phyloP scores from a whole-genome alignment of 75 land plant genomes.

The Gnetum montanum region DNA sequence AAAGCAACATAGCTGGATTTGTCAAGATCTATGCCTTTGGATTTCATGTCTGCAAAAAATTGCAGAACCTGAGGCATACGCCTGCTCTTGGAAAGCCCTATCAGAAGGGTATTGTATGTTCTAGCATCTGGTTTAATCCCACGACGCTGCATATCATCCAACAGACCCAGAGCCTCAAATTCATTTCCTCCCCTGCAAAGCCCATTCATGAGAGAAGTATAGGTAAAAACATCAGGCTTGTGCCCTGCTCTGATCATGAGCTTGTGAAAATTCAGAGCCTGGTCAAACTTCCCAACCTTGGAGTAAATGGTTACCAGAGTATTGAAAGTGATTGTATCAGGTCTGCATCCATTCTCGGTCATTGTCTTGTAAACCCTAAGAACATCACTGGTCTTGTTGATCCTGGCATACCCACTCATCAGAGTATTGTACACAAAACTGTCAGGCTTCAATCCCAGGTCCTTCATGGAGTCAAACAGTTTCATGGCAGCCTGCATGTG shows the following conservation, averaged over 20 bases:
- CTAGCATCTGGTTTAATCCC: slow-evolving; percentile 62
- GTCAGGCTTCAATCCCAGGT: slow-evolving; percentile 56
- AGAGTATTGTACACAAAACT: slow-evolving; percentile 52
- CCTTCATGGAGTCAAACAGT: slow-evolving; percentile 17
- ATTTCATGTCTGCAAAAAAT: slow-evolving; percentile 48
- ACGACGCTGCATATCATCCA: slow-evolving; percentile 51
- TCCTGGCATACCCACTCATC: slow-evolving; percentile 50
- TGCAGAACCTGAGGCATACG: slow-evolving; percentile 41
- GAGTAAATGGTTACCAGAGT: slow-evolving; percentile 62
- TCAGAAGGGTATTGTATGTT: slow-evolving; percentile 60
- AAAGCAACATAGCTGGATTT: slow-evolving; percentile 39
- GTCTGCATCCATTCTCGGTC: slow-evolving; percentile 50
- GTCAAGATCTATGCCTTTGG: slow-evolving; percentile 35
- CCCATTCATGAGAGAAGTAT: slow-evolving; percentile 63
- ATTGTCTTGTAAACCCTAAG: slow-evolving; percentile 43
- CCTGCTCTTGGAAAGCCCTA: slow-evolving; percentile 53
- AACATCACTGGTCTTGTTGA: slow-evolving; percentile 21
- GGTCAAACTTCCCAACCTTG: slow-evolving; percentile 35
- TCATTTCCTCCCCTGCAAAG: slow-evolving; percentile 41
- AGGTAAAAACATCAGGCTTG: slow-evolving; percentile 49
- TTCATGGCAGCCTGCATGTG: slow-evolving; percentile 41
- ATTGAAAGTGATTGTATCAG: slow-evolving; percentile 59
- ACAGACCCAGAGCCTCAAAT: slow-evolving; percentile 32
- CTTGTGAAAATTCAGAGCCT: slow-evolving; percentile 36
- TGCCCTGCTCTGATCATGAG: slow-evolving; percentile 44